Percentiles rank a stretch among this genome's conserved stretches.
Conservation (phyloP, 345 rosid genomes). For the Camelina sativa region DNA sequence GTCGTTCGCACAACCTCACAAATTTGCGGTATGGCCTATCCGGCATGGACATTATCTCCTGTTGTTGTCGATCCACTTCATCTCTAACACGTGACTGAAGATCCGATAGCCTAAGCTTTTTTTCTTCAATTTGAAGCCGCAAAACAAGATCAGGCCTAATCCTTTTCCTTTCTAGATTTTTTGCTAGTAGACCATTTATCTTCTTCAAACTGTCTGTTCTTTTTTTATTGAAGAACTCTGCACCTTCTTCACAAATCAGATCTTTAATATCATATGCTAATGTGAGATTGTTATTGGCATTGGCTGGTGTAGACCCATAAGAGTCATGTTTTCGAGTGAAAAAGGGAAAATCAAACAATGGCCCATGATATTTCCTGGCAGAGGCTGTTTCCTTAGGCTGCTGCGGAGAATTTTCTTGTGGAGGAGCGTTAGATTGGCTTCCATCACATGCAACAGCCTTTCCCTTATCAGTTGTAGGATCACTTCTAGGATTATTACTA, state of each 20-base stretch:
- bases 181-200: conserved; percentile 77
- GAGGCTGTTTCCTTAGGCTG: conserved; percentile 77
- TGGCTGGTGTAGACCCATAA: conserved; percentile 71
- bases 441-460: conserved; percentile 78
- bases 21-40: conserved; percentile 97
- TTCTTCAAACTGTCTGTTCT: conserved; percentile 82
- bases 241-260: conserved; percentile 87
- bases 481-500: conserved; percentile 63
- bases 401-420: conserved; percentile 62
- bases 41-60: conserved; percentile 99
- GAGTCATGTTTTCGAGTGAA: conserved; percentile 97
- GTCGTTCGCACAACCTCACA: conserved; percentile 97
- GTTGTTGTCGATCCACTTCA: conserved; percentile 93
- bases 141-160: conserved; percentile 98
- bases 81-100: conserved; percentile 88
- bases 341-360: conserved; percentile 95
- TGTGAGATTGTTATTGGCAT: conserved; percentile 74
- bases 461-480: conserved; percentile 69
- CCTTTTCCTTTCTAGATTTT: conserved; percentile 94
- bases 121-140: conserved; percentile 96
- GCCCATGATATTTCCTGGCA: conserved; percentile 96
- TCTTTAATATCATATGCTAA: conserved; percentile 92
- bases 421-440: conserved; percentile 68
- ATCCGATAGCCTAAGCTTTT: conserved; percentile 78
- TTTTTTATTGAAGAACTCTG: conserved; percentile 75